Percentiles rank a stretch among this genome's conserved stretches.
Evolutionary conservation across 345 rosid species (phyloP).

Genomic region (Citrus cavaleriei): DNA sequence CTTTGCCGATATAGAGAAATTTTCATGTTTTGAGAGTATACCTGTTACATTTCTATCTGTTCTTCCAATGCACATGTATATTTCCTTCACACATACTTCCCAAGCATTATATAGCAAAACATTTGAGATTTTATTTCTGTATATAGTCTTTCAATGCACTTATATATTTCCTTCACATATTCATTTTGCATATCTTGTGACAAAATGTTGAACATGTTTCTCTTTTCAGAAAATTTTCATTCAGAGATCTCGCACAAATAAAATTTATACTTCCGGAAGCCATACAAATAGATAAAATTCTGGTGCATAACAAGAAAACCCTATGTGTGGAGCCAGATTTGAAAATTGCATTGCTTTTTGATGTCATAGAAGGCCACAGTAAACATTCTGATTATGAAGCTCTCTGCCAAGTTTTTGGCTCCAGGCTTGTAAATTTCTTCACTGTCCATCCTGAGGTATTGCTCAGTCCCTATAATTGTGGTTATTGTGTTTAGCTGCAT

Average conservation of each 20-base stretch:
- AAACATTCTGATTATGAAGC: conserved; percentile 37
- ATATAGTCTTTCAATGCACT: too few species aligned
- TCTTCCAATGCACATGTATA: not conserved
- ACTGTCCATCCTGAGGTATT: conserved; percentile 42
- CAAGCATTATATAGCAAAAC: not conserved
- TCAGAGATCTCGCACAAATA: conserved; percentile 41
- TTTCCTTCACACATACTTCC: not conserved
- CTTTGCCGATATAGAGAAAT: not conserved
- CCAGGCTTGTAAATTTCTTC: conserved; percentile 33
- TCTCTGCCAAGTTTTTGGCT: conserved; percentile 29
- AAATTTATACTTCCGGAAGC: conserved; percentile 49
- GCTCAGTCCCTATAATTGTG: not conserved
- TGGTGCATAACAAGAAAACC: conserved; percentile 42
- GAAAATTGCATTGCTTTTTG: conserved; percentile 32
- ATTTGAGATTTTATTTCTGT: not conserved
- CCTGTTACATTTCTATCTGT: not conserved
- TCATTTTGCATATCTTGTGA: not conserved
- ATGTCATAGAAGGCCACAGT: conserved; percentile 29
- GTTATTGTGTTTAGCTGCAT: not conserved
- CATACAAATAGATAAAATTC: conserved; percentile 35
- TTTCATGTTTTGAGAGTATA: not conserved
- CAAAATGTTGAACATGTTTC: not conserved
- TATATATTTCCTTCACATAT: not conserved
- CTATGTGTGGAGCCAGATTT: conserved; percentile 43
- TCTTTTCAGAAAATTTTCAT: conserved; percentile 32